Conservation (phyloP, 2,329 filamentous ascomycete genomes). For the Harringtonia lauricola region DNA sequence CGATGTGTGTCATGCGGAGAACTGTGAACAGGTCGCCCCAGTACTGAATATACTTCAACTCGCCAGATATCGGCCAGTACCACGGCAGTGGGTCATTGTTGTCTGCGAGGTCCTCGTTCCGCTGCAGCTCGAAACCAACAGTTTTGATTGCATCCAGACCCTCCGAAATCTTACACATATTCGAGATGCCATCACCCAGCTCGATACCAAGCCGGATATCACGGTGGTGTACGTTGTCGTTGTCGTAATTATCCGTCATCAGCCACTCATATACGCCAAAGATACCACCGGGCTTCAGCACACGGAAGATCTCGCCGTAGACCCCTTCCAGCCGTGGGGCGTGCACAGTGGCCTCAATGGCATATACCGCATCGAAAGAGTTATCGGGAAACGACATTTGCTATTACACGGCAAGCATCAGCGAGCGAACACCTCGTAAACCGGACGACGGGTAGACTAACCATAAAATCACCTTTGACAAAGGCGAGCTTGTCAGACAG, state of each 20-base stretch:
- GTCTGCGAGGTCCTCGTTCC: constrained; percentile 78
- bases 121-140: constrained; percentile 74
- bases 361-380: constrained; percentile 89
- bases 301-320: constrained; percentile 88
- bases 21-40: constrained; percentile 73
- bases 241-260: constrained; percentile 94
- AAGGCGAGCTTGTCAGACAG: constrained; percentile 71
- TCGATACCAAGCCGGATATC: constrained; percentile 91
- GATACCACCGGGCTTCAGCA: constrained; percentile 88
- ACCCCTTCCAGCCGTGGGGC: constrained; percentile 84
- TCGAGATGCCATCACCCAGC: constrained; percentile 90
- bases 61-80: constrained; percentile 87
- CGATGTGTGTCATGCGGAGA: constrained; percentile 78
- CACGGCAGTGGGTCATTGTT: constrained; percentile 68
- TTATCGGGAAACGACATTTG: constrained; percentile 94
- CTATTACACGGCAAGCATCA: constrained; percentile 26
- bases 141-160: constrained; percentile 73
- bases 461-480: constrained; percentile 95
- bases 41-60: constrained; percentile 73
- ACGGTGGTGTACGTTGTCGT: constrained; percentile 74
- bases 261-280: constrained; percentile 99
- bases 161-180: constrained; percentile 76
- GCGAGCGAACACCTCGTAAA: background rate
- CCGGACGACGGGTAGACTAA: too few relatives aligned
- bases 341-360: constrained; percentile 94